Evolutionary conservation across 202 grass and related monocot species (phyloP).

Genomic region (Zoysia matrella): DNA sequence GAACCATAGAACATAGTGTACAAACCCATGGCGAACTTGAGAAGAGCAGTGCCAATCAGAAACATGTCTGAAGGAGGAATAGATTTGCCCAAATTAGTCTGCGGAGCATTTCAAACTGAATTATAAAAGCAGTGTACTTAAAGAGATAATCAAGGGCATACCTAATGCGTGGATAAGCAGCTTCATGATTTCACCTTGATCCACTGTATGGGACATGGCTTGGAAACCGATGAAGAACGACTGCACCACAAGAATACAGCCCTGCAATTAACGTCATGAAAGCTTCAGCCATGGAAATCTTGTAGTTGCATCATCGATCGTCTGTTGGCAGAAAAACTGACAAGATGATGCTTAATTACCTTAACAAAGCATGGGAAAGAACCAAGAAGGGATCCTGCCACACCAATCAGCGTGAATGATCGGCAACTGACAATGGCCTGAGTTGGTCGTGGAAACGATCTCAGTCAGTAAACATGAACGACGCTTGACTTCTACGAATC

Average conservation of each 20-base stretch:
- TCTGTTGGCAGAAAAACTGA: background rate
- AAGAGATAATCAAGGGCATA: background rate
- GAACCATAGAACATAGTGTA: conserved; percentile 65
- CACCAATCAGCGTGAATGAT: conserved; percentile 71
- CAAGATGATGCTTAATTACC: conserved; percentile 38
- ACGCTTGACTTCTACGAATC: background rate
- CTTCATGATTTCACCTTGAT: conserved; percentile 61
- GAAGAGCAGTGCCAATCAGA: conserved; percentile 81
- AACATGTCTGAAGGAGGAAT: conserved; percentile 71
- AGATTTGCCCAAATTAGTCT: background rate
- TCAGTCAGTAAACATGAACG: background rate
- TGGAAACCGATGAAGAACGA: conserved; percentile 60
- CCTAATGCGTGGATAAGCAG: conserved; percentile 70
- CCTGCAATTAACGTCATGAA: conserved; percentile 38
- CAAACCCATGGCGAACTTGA: conserved; percentile 82
- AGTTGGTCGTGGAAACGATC: background rate
- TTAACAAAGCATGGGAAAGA: conserved; percentile 83
- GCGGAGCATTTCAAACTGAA: background rate
- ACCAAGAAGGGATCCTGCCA: conserved; percentile 79
- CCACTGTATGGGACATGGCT: conserved; percentile 41
- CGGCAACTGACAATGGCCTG: conserved; percentile 68
- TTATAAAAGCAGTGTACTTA: background rate
- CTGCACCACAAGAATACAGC: conserved; percentile 64
- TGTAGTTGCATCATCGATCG: background rate
- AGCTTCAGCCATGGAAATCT: background rate